These are phyloP conservation scores for Cladophialophora immunda DNA, from an alignment of 2,329 filamentous ascomycete genomes.

Conservation along the genomic window DNA sequence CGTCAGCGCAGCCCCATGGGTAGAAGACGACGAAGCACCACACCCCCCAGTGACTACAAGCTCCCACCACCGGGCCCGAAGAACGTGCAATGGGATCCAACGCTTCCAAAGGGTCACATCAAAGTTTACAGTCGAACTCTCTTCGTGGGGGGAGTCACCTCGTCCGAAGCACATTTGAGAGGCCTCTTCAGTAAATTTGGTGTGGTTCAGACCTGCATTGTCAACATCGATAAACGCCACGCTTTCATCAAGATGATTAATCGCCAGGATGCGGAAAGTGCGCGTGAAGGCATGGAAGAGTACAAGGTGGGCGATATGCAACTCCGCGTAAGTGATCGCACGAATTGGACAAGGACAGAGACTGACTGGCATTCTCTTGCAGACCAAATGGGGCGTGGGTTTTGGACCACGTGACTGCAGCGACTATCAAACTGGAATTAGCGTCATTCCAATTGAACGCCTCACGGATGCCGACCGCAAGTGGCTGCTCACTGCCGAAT, in stretches of 20 bases:
- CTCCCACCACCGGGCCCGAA: conserved; percentile 67
- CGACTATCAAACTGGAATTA: conserved; percentile 91
- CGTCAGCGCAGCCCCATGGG: conserved; percentile 85
- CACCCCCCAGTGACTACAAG: conserved; percentile 56
- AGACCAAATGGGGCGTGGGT: conserved; percentile 97
- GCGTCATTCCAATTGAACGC: conserved; percentile 88
- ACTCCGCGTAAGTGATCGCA: conserved; percentile 67
- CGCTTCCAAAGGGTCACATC: conserved; percentile 78
- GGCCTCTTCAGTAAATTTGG: conserved; percentile 82
- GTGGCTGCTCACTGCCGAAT: conserved; percentile 95
- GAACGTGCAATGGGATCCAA: conserved; percentile 80
- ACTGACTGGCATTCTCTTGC: conserved; percentile 30
- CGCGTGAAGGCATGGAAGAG: conserved; percentile 88
- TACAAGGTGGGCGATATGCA: conserved; percentile 76
- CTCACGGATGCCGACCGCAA: conserved; percentile 96
- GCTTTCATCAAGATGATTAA: conserved; percentile 99
- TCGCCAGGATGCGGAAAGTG: conserved; percentile 81
- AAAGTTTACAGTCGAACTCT: conserved; percentile 94
- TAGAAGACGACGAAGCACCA: conserved; percentile 69
- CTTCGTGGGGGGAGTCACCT: conserved; percentile 94
- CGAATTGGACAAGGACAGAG: conserved; percentile 2
- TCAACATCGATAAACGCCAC: conserved; percentile 97
- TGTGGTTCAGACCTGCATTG: conserved; percentile 94
- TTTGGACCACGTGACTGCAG: conserved; percentile 97
- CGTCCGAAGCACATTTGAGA: conserved; percentile 82